phyloP scores from a whole-genome alignment of 257 asterid species.

The Solanum sejunctum region DNA sequence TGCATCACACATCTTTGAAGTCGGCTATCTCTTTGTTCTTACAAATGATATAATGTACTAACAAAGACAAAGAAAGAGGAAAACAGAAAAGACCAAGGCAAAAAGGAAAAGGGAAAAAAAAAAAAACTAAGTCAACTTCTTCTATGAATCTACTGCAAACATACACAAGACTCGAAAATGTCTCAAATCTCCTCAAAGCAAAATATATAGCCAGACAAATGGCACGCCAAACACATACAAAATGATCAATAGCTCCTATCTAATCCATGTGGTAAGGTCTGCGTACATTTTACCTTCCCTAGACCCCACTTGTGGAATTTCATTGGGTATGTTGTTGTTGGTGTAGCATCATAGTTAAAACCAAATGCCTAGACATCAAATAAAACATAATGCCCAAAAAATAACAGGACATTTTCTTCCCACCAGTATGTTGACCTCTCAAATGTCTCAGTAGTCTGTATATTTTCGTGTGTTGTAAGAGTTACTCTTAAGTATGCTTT shows the following conservation, averaged over 20 bases:
- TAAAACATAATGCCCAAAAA: background rate
- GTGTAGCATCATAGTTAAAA: background rate
- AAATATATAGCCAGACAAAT: background rate
- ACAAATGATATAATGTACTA: background rate
- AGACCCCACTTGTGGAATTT: no score
- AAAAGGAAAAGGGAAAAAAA: background rate
- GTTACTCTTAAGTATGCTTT: background rate
- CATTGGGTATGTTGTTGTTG: no score
- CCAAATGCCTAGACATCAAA: background rate
- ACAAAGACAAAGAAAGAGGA: background rate
- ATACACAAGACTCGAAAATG: background rate
- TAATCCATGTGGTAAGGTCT: background rate
- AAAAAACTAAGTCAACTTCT: background rate
- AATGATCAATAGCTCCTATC: background rate
- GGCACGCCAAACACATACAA: background rate
- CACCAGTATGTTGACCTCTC: background rate
- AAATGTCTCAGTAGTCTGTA: background rate
- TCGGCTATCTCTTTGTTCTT: background rate
- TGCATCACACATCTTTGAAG: background rate
- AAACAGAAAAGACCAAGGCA: background rate
- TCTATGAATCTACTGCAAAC: background rate
- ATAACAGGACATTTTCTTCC: background rate
- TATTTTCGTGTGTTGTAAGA: background rate
- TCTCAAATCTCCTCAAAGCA: background rate
- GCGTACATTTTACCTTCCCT: no score